Evolutionary conservation across 2,329 filamentous ascomycete species (phyloP), one percentile per base, ranked within the genome.

Genomic region (Fonsecaea multimorphosa): DNA sequence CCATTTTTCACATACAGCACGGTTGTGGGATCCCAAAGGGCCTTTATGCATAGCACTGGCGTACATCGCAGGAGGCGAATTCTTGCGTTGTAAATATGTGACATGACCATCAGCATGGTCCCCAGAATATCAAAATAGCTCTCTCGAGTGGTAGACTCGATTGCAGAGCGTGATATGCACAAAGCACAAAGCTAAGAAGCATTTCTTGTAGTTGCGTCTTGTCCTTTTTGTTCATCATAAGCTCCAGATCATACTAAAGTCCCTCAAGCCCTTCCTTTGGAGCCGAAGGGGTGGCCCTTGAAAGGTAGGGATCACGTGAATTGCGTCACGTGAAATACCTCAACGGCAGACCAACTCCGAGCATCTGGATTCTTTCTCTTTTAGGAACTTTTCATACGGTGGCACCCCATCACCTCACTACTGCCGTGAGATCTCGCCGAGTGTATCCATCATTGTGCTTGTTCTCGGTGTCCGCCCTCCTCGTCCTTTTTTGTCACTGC

Each of bases 61-160:
- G 61, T 59, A 14, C 7, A 4, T 52, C 58, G 40, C 51, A 31
- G 14, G 19, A 44, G 46, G 54, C 58, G 44, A 36, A 63, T 52
- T n/a, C n/a, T 63, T 57, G 40, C 53, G 51, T 65, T 66, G 63
- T 63, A 68, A 57, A 68, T 65, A 68, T 54, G 61, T 68, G 58
- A 49, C 44, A 49, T 49, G 64, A 65, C 64, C 65, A 67, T 69
- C 62, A 69, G 67, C 58, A 65, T 67, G 65, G 59, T 65, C 64
- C 65, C 56, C 38, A 38, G 32, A 46, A 44, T 63, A 62, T 24
- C 53, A 56, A 55, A 52, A 31, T 44, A 19, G 31, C 52, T 65
- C 44, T 65, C 46, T 61, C 63, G 59, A 61, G 63, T 51, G 40
- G 57, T 9, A 57, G 34, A 57, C 64, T 67, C 63, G 67, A 59